Evolutionary conservation across 2,329 filamentous ascomycete genomes (phyloP).

Genomic region (Colletotrichum orchidophilum): DNA sequence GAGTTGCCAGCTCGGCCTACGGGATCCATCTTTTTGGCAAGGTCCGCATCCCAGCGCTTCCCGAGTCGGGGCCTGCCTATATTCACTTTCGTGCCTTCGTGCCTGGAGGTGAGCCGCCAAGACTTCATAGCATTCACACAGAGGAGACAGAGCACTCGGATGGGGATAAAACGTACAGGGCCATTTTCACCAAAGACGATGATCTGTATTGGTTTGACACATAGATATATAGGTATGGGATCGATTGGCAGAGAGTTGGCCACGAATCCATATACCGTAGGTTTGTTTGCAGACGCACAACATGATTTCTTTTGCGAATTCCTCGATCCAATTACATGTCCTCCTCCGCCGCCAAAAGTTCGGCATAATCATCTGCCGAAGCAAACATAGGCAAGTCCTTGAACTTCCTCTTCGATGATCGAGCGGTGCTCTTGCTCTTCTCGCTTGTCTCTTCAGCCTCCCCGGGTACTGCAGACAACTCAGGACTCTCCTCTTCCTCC

Average conservation of each 20-base stretch:
- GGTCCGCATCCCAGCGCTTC: slow-evolving; percentile 54
- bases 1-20: slow-evolving; percentile 57
- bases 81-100: slow-evolving; percentile 58
- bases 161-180: slow-evolving; percentile 54
- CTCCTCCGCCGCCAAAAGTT: slow-evolving; percentile 79
- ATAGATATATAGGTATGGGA: slow-evolving; percentile 35
- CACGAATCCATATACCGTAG: background rate
- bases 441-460: slow-evolving; percentile 42
- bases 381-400: slow-evolving; percentile 94
- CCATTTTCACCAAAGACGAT: slow-evolving; percentile 57
- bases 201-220: slow-evolving; percentile 63
- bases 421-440: slow-evolving; percentile 51
- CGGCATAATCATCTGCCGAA: slow-evolving; percentile 91
- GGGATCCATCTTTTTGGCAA: slow-evolving; percentile 60
- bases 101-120: slow-evolving; percentile 46
- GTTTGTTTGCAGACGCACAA: background rate
- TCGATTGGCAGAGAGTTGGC: background rate
- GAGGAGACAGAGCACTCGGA: slow-evolving; percentile 54
- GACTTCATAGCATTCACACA: slow-evolving; percentile 58
- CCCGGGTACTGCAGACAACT: background rate
- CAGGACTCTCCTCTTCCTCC: slow-evolving; percentile 31
- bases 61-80: slow-evolving; percentile 48
- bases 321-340: slow-evolving; percentile 45
- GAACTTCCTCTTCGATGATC: slow-evolving; percentile 81
- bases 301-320: background rate